These are phyloP conservation scores for Acer yangbiense DNA, from an alignment of 345 rosid genomes.

Conservation along the genomic window DNA sequence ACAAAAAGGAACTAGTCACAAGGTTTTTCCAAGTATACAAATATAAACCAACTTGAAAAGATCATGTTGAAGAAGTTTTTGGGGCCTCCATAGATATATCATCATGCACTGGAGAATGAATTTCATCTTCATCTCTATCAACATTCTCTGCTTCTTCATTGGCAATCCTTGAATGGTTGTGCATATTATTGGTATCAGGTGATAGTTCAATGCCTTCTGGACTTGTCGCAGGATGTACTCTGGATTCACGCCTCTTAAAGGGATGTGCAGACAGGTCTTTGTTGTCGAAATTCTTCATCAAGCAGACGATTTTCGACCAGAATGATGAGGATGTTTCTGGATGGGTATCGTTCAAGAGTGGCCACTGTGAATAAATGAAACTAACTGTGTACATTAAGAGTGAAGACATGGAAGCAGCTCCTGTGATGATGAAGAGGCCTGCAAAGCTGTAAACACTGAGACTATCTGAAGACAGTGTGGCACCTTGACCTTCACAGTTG, in stretches of 20 bases:
- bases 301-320: background rate
- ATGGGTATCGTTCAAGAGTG: too few species aligned
- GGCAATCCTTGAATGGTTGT: too few species aligned
- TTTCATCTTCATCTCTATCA: background rate
- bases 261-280: background rate
- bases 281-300: slow-evolving; percentile 12
- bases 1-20: too few species aligned
- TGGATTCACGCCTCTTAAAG: background rate
- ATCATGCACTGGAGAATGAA: background rate
- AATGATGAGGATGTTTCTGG: slow-evolving; percentile 4
- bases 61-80: background rate
- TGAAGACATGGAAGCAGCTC: slow-evolving; percentile 36
- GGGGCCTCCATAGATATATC: too few species aligned
- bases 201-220: background rate
- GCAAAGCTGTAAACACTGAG: slow-evolving; percentile 41
- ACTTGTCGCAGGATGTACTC: background rate
- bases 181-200: too few species aligned
- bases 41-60: background rate
- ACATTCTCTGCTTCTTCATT: background rate
- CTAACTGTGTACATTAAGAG: slow-evolving; percentile 21
- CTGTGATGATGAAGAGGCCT: slow-evolving; percentile 49
- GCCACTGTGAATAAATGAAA: slow-evolving; percentile 23
- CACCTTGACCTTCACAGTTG: slow-evolving; percentile 21
- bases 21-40: background rate
- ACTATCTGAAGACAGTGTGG: slow-evolving; percentile 26